These are phyloP conservation scores for Dispira simplex DNA, from an alignment of 192 early-diverging fungal genomes.

Conservation along the genomic window DNA sequence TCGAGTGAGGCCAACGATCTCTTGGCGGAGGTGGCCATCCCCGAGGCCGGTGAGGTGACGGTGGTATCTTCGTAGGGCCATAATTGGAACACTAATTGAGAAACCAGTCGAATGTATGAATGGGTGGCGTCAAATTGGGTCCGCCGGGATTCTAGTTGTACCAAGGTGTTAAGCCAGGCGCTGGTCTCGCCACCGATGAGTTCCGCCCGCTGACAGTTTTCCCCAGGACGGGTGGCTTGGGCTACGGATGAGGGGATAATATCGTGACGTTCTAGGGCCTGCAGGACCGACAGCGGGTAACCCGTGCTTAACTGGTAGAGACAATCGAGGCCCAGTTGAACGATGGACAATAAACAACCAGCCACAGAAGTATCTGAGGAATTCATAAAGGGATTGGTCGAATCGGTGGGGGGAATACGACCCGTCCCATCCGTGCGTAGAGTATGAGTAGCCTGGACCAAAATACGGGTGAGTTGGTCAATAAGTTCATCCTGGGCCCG, in stretches of 20 bases:
- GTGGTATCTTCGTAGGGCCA: not conserved
- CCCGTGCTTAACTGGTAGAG: not conserved
- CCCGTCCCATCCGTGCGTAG: not conserved
- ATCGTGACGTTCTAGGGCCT: not conserved
- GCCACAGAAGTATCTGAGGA: not conserved
- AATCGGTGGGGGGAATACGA: too few species aligned
- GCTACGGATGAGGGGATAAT: not conserved
- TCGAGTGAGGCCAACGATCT: too few species aligned
- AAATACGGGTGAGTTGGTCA: not conserved
- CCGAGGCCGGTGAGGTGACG: not conserved
- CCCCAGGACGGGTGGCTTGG: not conserved
- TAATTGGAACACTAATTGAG: not conserved
- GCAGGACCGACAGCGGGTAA: constrained; percentile 1
- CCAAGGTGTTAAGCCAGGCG: not conserved
- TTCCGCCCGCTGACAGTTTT: too few species aligned
- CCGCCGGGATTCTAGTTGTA: not conserved
- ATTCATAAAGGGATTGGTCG: too few species aligned
- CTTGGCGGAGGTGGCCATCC: not conserved
- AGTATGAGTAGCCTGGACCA: not conserved
- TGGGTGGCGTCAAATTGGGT: not conserved
- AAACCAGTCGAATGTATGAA: constrained; percentile 1
- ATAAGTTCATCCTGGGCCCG: constrained; percentile 5
- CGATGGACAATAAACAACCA: not conserved
- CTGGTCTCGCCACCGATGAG: too few species aligned
- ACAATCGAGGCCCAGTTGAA: not conserved